Evolutionary conservation across 2,329 filamentous ascomycete species (phyloP).

Genomic region (Capronia americana): DNA sequence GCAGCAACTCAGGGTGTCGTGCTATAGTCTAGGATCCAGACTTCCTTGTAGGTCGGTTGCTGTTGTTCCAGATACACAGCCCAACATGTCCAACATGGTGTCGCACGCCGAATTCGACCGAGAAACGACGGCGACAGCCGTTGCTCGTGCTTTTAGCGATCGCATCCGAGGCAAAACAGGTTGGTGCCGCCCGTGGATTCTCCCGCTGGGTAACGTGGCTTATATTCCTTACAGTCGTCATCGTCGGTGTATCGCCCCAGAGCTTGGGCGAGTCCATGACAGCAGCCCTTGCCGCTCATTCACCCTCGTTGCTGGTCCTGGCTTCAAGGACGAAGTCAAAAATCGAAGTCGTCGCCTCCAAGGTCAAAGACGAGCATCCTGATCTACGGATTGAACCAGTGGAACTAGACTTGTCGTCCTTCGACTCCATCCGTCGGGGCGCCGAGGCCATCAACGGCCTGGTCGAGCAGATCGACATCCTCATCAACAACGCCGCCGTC

Average conservation of each 20-base stretch:
- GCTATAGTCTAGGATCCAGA: background rate
- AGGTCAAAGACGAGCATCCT: conserved; percentile 38
- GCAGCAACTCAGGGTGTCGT: background rate
- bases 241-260: conserved; percentile 50
- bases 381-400: conserved; percentile 41
- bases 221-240: conserved; percentile 44
- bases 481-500: conserved; percentile 55
- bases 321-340: conserved; percentile 49
- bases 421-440: conserved; percentile 44
- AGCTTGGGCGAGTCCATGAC: conserved; percentile 49
- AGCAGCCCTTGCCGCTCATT: conserved; percentile 46
- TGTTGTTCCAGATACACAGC: background rate
- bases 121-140: conserved; percentile 29
- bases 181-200: conserved; percentile 12
- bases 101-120: conserved; percentile 24
- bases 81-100: conserved; percentile 20
- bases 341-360: conserved; percentile 43
- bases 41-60: background rate
- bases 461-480: conserved; percentile 47
- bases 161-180: conserved; percentile 40
- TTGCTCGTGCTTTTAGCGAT: conserved; percentile 38
- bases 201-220: background rate
- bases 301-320: conserved; percentile 48
- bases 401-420: conserved; percentile 47
- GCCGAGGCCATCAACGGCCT: conserved; percentile 44